Conservation (phyloP, 2,329 filamentous ascomycete species). For the Pseudomassariella vexata region DNA sequence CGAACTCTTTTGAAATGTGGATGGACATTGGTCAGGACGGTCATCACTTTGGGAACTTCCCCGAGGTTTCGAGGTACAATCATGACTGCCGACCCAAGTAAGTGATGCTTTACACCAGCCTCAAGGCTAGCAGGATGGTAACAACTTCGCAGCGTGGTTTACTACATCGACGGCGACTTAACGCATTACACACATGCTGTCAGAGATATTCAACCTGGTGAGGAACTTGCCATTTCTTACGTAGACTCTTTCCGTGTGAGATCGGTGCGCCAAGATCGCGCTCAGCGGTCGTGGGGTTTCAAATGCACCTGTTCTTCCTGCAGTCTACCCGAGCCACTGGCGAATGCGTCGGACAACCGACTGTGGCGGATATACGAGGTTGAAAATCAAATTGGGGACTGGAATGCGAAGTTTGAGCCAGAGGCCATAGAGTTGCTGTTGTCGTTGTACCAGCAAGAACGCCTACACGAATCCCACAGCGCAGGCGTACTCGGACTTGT, state of each 20-base stretch:
- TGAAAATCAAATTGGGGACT: constrained; percentile 17
- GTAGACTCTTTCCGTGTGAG: constrained; percentile 27
- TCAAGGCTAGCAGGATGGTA: too few relatives aligned
- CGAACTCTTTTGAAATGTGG: constrained; percentile 18
- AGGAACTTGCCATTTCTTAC: constrained; percentile 36
- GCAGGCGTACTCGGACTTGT: constrained; percentile 31
- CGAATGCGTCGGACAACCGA: constrained; percentile 21
- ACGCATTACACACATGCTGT: constrained; percentile 32
- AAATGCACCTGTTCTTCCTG: constrained; percentile 31
- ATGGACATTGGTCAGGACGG: constrained; percentile 9
- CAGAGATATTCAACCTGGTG: constrained; percentile 23
- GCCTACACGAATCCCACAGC: constrained; percentile 30
- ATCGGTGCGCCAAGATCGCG: constrained; percentile 20
- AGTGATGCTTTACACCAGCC: too few relatives aligned
- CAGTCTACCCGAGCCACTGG: constrained; percentile 13
- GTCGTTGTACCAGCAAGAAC: constrained; percentile 26
- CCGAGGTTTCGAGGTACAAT: constrained; percentile 31
- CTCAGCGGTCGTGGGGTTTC: constrained; percentile 31
- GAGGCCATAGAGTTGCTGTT: constrained; percentile 25
- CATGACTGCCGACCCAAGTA: constrained; percentile 38
- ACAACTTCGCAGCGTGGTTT: constrained; percentile 25
- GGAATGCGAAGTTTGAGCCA: constrained; percentile 11
- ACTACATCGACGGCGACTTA: constrained; percentile 26
- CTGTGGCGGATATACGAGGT: constrained; percentile 23
- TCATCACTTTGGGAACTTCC: constrained; percentile 23